phyloP scores from a whole-genome alignment of 1,284 basidiomycete genomes.

The Pholiota adiposa region DNA sequence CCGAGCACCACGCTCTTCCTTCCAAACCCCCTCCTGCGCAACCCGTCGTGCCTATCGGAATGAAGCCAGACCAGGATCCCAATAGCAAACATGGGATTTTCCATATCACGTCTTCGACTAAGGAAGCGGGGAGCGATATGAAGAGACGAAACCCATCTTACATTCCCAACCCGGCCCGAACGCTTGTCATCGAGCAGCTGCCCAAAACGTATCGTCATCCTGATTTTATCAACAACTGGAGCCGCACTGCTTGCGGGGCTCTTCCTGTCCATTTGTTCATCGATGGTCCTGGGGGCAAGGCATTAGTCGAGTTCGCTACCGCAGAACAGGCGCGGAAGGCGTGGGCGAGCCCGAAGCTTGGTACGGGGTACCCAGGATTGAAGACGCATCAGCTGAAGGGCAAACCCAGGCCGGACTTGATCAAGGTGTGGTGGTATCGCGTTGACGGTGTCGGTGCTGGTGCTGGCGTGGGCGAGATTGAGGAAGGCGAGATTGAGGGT shows the following conservation, averaged over 20 bases:
- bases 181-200: conserved; percentile 62
- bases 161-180: conserved; percentile 49
- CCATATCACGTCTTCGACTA: conserved; percentile 30
- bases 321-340: conserved; percentile 49
- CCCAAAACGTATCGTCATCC: conserved; percentile 54
- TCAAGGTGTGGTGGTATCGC: conserved; percentile 62
- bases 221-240: conserved; percentile 50
- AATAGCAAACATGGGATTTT: conserved; percentile 48
- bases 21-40: conserved; percentile 19
- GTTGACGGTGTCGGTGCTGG: conserved; percentile 37
- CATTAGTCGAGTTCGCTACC: conserved; percentile 56
- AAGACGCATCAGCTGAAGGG: conserved; percentile 42
- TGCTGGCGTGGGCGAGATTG: conserved; percentile 46
- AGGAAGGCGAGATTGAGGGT: conserved; percentile 41
- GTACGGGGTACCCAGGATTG: conserved; percentile 27
- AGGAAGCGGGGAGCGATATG: conserved; percentile 18
- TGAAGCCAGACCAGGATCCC: conserved; percentile 45
- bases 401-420: conserved; percentile 48
- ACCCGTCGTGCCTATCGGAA: conserved; percentile 37
- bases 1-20: conserved; percentile 20
- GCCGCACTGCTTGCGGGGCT: conserved; percentile 40
- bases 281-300: conserved; percentile 46
- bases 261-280: conserved; percentile 42
- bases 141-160: conserved; percentile 26
- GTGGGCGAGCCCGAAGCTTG: conserved; percentile 53